Evolutionary conservation across 2,329 filamentous ascomycete genomes (phyloP).

Genomic region (Paecilomyces dactylethromorphus): DNA sequence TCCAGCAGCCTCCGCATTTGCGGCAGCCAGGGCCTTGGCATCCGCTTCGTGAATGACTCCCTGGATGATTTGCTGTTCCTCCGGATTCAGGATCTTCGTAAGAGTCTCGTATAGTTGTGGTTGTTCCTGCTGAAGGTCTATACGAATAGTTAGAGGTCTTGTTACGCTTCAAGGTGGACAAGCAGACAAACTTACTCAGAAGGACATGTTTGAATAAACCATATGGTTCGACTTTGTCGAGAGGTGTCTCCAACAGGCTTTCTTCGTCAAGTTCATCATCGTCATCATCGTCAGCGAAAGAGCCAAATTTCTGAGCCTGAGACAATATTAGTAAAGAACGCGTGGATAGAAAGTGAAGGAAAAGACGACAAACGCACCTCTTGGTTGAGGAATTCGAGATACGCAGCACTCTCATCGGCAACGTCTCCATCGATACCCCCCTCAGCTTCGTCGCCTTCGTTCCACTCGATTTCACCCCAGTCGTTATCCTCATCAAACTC

Average conservation of each 20-base stretch:
- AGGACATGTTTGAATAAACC: conserved; percentile 77
- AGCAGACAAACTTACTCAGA: conserved; percentile 58
- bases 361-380: conserved; percentile 51
- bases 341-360: background rate
- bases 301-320: conserved; percentile 76
- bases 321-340: conserved; percentile 10
- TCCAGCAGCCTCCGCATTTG: conserved; percentile 30
- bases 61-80: conserved; percentile 77
- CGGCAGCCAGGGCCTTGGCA: conserved; percentile 41
- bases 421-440: conserved; percentile 55
- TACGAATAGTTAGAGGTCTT: conserved; percentile 18
- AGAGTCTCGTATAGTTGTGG: conserved; percentile 80
- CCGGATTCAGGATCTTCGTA: conserved; percentile 67
- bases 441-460: conserved; percentile 58
- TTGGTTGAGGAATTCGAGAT: conserved; percentile 91
- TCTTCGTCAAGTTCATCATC: conserved; percentile 92
- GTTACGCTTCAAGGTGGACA: conserved; percentile 4
- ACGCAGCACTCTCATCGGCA: conserved; percentile 87
- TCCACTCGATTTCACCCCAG: conserved; percentile 72
- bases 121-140: conserved; percentile 84
- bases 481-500: conserved; percentile 76
- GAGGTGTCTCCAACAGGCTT: conserved; percentile 81
- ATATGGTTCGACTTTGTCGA: conserved; percentile 95
- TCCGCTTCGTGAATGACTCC: conserved; percentile 68
- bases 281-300: conserved; percentile 64